Evolutionary conservation across 208 protist genomes (phyloP).

Genomic region (Acanthamoeba healyi): DNA sequence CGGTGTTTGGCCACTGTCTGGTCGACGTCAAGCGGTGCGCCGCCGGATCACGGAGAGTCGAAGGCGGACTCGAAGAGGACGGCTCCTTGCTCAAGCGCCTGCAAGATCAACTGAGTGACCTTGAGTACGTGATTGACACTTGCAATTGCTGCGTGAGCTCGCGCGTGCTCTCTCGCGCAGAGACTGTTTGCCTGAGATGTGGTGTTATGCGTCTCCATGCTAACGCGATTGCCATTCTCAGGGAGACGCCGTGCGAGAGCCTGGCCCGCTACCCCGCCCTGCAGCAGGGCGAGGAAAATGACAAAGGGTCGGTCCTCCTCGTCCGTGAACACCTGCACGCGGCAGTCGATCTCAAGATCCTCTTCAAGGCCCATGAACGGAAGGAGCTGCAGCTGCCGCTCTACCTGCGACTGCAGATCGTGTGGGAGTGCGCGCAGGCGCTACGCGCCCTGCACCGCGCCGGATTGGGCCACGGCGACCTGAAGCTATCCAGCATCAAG

Average conservation of each 20-base stretch:
- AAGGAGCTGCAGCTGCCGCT: slow-evolving; percentile 46
- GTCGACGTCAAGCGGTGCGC: slow-evolving; percentile 36
- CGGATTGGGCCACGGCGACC: not conserved
- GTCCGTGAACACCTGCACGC: slow-evolving; percentile 27
- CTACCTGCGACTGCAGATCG: slow-evolving; percentile 5
- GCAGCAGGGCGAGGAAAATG: not conserved
- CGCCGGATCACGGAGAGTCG: not conserved
- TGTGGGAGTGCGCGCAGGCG: slow-evolving; percentile 60
- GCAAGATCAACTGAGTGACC: not conserved
- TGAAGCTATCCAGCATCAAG: slow-evolving; percentile 22
- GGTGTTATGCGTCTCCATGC: no score
- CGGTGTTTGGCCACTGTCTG: not conserved
- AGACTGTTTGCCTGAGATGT: not conserved
- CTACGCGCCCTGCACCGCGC: slow-evolving; percentile 11
- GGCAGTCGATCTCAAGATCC: slow-evolving; percentile 17
- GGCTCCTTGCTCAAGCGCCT: not conserved
- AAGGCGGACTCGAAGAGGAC: not conserved
- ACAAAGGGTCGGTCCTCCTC: not conserved
- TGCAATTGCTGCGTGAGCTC: no score
- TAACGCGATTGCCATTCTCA: no score
- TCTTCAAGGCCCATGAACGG: slow-evolving; percentile 8
- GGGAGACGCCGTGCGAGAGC: not conserved
- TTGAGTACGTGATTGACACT: not conserved
- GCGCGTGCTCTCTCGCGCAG: no score
- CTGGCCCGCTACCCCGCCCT: not conserved